Percentiles rank a stretch among this genome's conserved stretches.
These are phyloP conservation scores for Piper longum DNA, from an alignment of 164 flowering plant genomes.

Conservation along the genomic window DNA sequence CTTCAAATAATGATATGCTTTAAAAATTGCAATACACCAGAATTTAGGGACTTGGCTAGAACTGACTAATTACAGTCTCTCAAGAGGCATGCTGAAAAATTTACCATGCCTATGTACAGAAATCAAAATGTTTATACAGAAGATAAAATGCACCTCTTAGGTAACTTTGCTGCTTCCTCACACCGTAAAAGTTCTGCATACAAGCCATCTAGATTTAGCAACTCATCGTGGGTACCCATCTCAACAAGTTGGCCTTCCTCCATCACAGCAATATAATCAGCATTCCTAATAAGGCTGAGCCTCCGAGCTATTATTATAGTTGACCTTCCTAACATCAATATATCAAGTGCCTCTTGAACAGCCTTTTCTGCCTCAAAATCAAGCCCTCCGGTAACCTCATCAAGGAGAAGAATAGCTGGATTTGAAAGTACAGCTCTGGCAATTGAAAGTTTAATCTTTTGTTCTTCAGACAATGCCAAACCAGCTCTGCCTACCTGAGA, in stretches of 20 bases:
- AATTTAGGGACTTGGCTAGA: no score
- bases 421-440: constrained; percentile 93
- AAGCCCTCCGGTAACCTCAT: constrained; percentile 72
- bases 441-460: constrained; percentile 86
- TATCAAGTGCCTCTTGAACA: constrained; percentile 92
- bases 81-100: no score
- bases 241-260: constrained; percentile 99
- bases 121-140: background rate
- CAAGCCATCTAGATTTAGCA: constrained; percentile 55
- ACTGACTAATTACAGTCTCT: no score
- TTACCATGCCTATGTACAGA: background rate
- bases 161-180: constrained; percentile 34
- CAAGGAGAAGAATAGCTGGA: constrained; percentile 86
- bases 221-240: constrained; percentile 98
- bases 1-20: no score
- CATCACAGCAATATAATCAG: constrained; percentile 98
- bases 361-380: constrained; percentile 92
- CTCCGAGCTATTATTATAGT: constrained; percentile 91
- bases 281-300: constrained; percentile 87
- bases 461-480: constrained; percentile 68
- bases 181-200: constrained; percentile 83
- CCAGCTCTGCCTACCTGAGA: constrained; percentile 93
- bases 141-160: constrained; percentile 18
- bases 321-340: constrained; percentile 89
- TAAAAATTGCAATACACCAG: no score